Evolutionary conservation across 768 basidiomycete genomes (phyloP).

Genomic region (Favolaschia claudopus): DNA sequence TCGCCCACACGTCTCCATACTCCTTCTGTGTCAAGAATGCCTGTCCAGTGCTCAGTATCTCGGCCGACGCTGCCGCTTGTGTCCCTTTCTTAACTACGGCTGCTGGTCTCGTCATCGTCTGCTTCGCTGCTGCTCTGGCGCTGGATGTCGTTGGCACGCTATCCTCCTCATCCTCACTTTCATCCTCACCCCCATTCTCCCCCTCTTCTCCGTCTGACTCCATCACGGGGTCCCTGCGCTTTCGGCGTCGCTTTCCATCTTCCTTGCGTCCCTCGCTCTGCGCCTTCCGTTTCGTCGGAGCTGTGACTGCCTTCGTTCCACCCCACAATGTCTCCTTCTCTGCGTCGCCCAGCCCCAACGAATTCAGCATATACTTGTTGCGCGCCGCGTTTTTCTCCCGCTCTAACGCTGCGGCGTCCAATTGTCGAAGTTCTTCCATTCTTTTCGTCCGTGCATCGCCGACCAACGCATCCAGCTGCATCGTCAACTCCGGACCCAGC

Average conservation of each 20-base stretch:
- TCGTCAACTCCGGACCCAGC: background rate
- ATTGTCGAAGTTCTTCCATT: background rate
- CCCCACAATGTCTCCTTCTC: slow-evolving; percentile 10
- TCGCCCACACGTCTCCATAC: background rate
- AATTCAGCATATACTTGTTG: background rate
- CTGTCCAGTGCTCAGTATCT: background rate
- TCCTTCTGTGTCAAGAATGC: background rate
- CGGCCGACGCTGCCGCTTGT: background rate
- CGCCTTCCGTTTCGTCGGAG: background rate
- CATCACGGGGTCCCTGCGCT: background rate
- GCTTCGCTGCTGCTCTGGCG: background rate
- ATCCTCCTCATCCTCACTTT: background rate
- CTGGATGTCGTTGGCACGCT: no score
- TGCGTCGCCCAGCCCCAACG: background rate
- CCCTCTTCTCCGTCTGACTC: background rate
- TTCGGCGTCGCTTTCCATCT: background rate
- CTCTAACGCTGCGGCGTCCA: background rate
- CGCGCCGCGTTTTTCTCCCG: background rate
- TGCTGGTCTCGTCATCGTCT: background rate
- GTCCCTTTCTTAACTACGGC: background rate
- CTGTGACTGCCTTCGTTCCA: background rate
- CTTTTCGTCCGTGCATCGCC: background rate
- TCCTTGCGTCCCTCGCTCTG: background rate
- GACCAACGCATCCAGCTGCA: background rate
- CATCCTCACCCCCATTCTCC: background rate